Percentiles rank a stretch among this genome's conserved stretches.
These are phyloP conservation scores for Leccinellum albellum DNA, from an alignment of 768 basidiomycete genomes.

Conservation along the genomic window DNA sequence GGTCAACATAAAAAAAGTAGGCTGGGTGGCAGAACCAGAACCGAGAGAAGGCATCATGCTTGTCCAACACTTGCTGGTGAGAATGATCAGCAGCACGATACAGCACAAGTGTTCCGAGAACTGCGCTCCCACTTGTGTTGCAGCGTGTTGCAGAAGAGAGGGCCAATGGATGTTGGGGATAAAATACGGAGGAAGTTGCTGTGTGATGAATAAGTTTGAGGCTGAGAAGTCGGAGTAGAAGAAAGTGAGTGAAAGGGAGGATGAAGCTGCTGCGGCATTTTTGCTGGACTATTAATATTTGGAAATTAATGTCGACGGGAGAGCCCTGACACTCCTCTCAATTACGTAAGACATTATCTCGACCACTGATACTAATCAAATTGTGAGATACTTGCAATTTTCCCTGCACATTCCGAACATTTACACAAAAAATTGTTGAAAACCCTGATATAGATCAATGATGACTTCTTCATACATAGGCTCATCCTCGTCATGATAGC, in stretches of 20 bases:
- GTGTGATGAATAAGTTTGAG: neutral
- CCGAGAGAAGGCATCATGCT: neutral
- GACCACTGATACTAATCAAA: too few species aligned
- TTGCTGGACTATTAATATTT: slow-evolving; percentile 16
- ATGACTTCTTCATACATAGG: too few species aligned
- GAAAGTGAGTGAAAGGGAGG: neutral
- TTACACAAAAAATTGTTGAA: too few species aligned
- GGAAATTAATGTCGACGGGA: slow-evolving; percentile 13
- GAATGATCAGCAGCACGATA: slow-evolving; percentile 9
- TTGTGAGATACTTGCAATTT: too few species aligned
- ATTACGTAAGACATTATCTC: too few species aligned
- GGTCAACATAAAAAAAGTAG: too few species aligned
- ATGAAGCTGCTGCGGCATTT: slow-evolving; percentile 37
- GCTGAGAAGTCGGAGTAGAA: neutral
- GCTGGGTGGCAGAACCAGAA: neutral
- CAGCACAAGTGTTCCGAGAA: slow-evolving; percentile 41
- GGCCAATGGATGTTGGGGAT: too few species aligned
- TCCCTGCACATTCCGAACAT: too few species aligned
- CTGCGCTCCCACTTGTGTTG: slow-evolving; percentile 42
- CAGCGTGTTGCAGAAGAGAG: slow-evolving; percentile 9
- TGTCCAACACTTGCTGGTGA: neutral
- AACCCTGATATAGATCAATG: too few species aligned
- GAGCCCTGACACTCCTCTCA: neutral
- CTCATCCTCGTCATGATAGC: too few species aligned
- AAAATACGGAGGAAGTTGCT: neutral